Conservation (phyloP, 257 asterid species). For the Fraxinus americana region DNA sequence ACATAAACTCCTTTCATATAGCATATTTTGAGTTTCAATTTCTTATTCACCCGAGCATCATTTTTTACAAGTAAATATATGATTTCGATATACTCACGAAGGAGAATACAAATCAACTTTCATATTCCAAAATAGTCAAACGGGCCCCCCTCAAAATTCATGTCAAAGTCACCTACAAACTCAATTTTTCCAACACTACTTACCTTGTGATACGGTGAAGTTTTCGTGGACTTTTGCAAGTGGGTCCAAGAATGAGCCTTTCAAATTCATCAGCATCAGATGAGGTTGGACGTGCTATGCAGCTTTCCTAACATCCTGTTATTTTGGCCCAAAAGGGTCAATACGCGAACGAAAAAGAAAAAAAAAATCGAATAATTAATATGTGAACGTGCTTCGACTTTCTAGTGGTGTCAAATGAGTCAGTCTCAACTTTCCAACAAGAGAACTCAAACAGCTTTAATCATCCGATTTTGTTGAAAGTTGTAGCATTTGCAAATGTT, state of each 20-base stretch:
- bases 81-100: no score
- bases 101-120: no score
- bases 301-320: conserved; percentile 27
- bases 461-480: neutral
- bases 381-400: neutral
- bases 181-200: no score
- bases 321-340: neutral
- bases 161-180: no score
- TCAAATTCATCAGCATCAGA: conserved; percentile 40
- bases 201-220: conserved; percentile 37
- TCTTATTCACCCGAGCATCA: no score
- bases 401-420: neutral
- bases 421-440: neutral
- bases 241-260: conserved; percentile 32
- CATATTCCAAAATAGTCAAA: no score
- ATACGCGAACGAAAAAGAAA: neutral
- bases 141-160: no score
- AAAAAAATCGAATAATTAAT: neutral
- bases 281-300: conserved; percentile 17
- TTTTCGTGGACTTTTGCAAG: conserved; percentile 26
- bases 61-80: no score
- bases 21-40: no score
- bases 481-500: neutral
- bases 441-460: no score
- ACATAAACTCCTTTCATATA: no score